Evolutionary conservation across 2,329 filamentous ascomycete species (phyloP).

Genomic region (Pyrenochaeta sp.): DNA sequence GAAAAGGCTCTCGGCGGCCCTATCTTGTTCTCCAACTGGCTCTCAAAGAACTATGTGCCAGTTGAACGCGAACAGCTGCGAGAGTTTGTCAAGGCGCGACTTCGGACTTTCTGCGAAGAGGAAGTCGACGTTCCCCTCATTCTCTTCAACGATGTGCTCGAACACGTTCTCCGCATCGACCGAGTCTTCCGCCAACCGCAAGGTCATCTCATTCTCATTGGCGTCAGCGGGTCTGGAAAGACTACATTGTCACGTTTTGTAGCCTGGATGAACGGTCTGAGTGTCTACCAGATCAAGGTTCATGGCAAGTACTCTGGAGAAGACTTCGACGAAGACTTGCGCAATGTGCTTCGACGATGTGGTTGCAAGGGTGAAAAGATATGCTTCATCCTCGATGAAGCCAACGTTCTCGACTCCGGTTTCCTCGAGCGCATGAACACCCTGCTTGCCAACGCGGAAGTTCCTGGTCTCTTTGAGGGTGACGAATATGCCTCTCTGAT

Average conservation of each 20-base stretch:
- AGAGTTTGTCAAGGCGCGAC: conserved; percentile 95
- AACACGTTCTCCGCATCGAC: conserved; percentile 97
- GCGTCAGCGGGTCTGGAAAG: conserved; percentile 98
- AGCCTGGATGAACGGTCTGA: conserved; percentile 99
- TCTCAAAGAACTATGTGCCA: conserved; percentile 97
- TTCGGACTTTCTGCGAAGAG: conserved; percentile 99
- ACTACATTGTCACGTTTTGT: conserved; percentile 98
- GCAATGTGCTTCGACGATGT: conserved; percentile 89
- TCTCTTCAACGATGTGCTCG: conserved; percentile 98
- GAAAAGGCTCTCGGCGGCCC: conserved; percentile 87
- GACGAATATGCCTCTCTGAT: conserved; percentile 98
- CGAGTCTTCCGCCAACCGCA: conserved; percentile 98
- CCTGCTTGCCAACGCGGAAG: conserved; percentile 97
- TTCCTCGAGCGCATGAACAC: conserved; percentile 99
- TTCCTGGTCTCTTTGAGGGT: conserved; percentile 98
- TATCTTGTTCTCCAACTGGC: conserved; percentile 98
- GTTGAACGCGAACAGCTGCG: conserved; percentile 94
- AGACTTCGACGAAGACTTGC: conserved; percentile 97
- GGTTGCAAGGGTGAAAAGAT: conserved; percentile 99
- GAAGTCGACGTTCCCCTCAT: conserved; percentile 98
- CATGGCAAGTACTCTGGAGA: conserved; percentile 98
- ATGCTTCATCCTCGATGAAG: conserved; percentile 99
- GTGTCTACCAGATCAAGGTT: conserved; percentile 99
- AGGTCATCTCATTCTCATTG: conserved; percentile 96
- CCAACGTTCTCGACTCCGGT: conserved; percentile 96